phyloP scores from a whole-genome alignment of 495 filamentous ascomycete genomes.

The Astrocystis sublimbata region DNA sequence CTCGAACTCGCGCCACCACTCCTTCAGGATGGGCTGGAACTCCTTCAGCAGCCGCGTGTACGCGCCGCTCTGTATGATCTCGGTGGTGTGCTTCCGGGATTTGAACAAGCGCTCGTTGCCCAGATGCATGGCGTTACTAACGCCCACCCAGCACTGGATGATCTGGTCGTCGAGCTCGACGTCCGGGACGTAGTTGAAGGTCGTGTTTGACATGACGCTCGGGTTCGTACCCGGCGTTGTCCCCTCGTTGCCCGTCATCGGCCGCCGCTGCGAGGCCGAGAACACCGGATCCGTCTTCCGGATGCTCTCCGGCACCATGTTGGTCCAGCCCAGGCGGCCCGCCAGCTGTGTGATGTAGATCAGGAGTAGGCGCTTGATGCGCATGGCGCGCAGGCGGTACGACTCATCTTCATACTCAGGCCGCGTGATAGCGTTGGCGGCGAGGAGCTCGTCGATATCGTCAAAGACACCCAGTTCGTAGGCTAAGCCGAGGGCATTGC shows the following conservation, averaged over 20 bases:
- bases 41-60: constrained; percentile 79
- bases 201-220: constrained; percentile 50
- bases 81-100: constrained; percentile 78
- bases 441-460: constrained; percentile 64
- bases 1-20: constrained; percentile 77
- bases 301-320: constrained; percentile 77
- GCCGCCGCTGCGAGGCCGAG: constrained; percentile 43
- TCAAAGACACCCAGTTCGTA: constrained; percentile 97
- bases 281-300: constrained; percentile 50
- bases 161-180: constrained; percentile 70
- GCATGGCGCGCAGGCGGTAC: constrained; percentile 74
- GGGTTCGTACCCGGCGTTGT: constrained; percentile 57
- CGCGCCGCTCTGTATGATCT: constrained; percentile 78
- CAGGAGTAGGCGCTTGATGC: constrained; percentile 80
- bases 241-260: constrained; percentile 49
- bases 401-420: constrained; percentile 66
- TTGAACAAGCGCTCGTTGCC: constrained; percentile 84
- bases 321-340: constrained; percentile 89
- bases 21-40: constrained; percentile 71
- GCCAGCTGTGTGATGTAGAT: constrained; percentile 90
- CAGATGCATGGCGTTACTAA: constrained; percentile 84
- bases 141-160: constrained; percentile 87
- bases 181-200: constrained; percentile 59
- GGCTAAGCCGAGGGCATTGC: constrained; percentile 82
- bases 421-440: constrained; percentile 53